Percentiles rank a stretch among this genome's conserved stretches.
Conservation (phyloP, 352 stramenopile genomes). For the Albugo candida region DNA sequence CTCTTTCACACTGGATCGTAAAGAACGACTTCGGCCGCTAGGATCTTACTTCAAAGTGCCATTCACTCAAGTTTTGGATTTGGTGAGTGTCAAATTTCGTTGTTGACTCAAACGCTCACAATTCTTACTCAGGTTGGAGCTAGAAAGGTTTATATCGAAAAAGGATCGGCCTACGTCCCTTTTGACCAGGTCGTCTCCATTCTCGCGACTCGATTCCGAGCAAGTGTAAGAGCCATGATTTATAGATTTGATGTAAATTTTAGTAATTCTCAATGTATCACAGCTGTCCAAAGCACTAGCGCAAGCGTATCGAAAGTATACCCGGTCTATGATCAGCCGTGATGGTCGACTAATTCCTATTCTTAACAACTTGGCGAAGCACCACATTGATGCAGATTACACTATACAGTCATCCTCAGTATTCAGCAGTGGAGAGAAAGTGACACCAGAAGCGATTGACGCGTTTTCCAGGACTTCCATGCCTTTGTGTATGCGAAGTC, state of each 20-base stretch:
- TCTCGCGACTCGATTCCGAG: conserved; percentile 83
- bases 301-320: conserved; percentile 74
- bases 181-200: conserved; percentile 89
- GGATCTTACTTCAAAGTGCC: conserved; percentile 90
- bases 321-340: conserved; percentile 75
- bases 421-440: conserved; percentile 21
- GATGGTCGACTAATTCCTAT: conserved; percentile 87
- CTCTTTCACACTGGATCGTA: conserved; percentile 19
- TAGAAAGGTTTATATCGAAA: conserved; percentile 87
- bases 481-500: conserved; percentile 94
- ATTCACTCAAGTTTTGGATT: conserved; percentile 91
- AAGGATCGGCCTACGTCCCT: conserved; percentile 90
- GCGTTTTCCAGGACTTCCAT: conserved; percentile 78
- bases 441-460: conserved; percentile 87
- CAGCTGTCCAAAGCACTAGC: conserved; percentile 84
- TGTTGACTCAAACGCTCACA: not conserved
- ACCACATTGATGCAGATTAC: conserved; percentile 89
- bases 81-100: conserved; percentile 30
- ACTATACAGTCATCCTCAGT: conserved; percentile 19
- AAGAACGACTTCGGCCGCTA: conserved; percentile 26
- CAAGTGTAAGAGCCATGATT: conserved; percentile 26
- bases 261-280: not conserved
- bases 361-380: conserved; percentile 90
- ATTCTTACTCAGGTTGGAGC: conserved; percentile 18
- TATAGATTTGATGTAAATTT: not conserved